Evolutionary conservation across 2,329 filamentous ascomycete genomes (phyloP).

Genomic region (Botryotinia convoluta): DNA sequence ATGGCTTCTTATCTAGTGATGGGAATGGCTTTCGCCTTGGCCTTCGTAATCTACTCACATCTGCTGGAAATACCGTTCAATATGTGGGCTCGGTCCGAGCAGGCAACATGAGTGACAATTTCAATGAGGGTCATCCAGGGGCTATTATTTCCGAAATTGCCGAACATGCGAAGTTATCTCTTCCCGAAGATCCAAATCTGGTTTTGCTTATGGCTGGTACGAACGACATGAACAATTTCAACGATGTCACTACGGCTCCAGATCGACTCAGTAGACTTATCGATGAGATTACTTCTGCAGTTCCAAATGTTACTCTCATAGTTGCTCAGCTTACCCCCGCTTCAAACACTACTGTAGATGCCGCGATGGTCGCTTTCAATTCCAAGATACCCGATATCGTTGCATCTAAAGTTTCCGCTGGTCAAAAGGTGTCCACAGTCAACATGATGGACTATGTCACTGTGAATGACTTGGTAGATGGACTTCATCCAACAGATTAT

Average conservation of each 20-base stretch:
- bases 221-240: constrained; percentile 37
- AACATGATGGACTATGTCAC: constrained; percentile 24
- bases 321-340: constrained; percentile 40
- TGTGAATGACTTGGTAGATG: constrained; percentile 21
- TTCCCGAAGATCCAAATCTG: constrained; percentile 36
- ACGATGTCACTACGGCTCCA: constrained; percentile 35
- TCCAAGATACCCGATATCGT: constrained; percentile 25
- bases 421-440: constrained; percentile 20
- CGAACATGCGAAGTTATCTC: constrained; percentile 22
- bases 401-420: constrained; percentile 3
- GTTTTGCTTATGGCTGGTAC: constrained; percentile 39
- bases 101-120: constrained; percentile 38
- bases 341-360: background rate
- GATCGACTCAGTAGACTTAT: constrained; percentile 38
- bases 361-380: constrained; percentile 22
- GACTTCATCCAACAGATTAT: constrained; percentile 27
- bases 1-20: constrained; percentile 36
- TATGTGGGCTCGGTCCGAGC: constrained; percentile 39
- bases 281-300: constrained; percentile 36
- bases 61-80: constrained; percentile 27
- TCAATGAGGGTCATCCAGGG: constrained; percentile 39
- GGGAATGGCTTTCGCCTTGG: constrained; percentile 43
- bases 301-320: constrained; percentile 39
- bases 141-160: constrained; percentile 37
- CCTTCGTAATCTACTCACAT: constrained; percentile 34